phyloP scores from a whole-genome alignment of 2,329 filamentous ascomycete genomes.

The Incumbomyces delicatus region DNA sequence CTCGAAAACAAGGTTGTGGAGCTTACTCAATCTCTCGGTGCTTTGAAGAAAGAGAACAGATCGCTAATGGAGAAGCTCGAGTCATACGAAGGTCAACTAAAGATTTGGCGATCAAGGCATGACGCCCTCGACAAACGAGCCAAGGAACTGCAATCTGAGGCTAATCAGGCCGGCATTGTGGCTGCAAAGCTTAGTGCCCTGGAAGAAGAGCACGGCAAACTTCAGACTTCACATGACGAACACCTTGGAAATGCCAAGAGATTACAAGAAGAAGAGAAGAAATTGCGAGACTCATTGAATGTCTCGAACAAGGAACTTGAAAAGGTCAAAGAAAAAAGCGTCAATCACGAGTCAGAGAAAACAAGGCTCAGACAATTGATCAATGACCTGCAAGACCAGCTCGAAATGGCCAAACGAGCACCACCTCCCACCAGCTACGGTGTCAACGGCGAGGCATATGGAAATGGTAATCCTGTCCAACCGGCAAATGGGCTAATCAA shows the following conservation, averaged over 20 bases:
- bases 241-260: slow-evolving; percentile 83
- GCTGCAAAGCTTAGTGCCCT: slow-evolving; percentile 81
- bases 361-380: slow-evolving; percentile 76
- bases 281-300: slow-evolving; percentile 71
- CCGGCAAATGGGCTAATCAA: slow-evolving; percentile 78
- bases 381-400: slow-evolving; percentile 79
- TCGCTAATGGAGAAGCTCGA: slow-evolving; percentile 76
- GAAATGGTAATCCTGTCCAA: slow-evolving; percentile 50
- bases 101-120: slow-evolving; percentile 88
- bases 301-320: slow-evolving; percentile 73
- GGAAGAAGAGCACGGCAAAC: slow-evolving; percentile 90
- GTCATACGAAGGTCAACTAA: slow-evolving; percentile 91
- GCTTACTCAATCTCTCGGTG: slow-evolving; percentile 83
- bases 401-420: slow-evolving; percentile 74
- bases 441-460: slow-evolving; percentile 42
- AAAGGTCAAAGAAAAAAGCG: slow-evolving; percentile 62
- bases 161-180: slow-evolving; percentile 93
- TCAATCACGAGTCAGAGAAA: slow-evolving; percentile 75
- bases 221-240: slow-evolving; percentile 83
- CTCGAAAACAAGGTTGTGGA: slow-evolving; percentile 99
- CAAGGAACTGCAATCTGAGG: slow-evolving; percentile 90
- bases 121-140: slow-evolving; percentile 80
- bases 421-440: slow-evolving; percentile 45
- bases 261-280: slow-evolving; percentile 87
- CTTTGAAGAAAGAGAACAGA: slow-evolving; percentile 93